Percentiles rank a stretch among this genome's conserved stretches.
Conservation (phyloP, 306 rosid genomes). For the Vigna radiata region DNA sequence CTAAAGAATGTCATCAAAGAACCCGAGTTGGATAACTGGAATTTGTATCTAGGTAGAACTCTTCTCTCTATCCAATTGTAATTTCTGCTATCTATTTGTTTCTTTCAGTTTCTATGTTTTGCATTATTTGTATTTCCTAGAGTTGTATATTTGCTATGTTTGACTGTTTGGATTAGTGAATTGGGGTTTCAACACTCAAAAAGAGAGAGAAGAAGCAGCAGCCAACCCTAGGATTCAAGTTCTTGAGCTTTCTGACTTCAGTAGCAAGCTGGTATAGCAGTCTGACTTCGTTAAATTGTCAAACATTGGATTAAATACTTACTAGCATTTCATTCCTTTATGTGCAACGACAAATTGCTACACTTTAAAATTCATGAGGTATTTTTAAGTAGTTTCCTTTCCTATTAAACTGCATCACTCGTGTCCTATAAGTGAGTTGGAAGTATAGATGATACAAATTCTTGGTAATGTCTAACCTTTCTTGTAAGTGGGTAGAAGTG, state of each 20-base stretch:
- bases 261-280: constrained; percentile 67
- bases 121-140: constrained; percentile 2
- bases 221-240: constrained; percentile 67
- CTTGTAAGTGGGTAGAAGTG: neutral
- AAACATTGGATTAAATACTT: constrained; percentile 20
- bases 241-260: constrained; percentile 72
- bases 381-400: too few species aligned
- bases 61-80: constrained; percentile 15
- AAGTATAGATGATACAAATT: too few species aligned
- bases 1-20: constrained; percentile 87
- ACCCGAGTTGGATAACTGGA: constrained; percentile 85
- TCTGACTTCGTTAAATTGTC: neutral
- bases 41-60: constrained; percentile 74
- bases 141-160: constrained; percentile 31
- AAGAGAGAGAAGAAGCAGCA: constrained; percentile 87
- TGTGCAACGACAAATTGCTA: constrained; percentile 10
- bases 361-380: neutral
- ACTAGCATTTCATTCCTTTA: constrained; percentile 28
- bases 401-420: too few species aligned
- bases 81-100: neutral
- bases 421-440: too few species aligned
- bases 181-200: constrained; percentile 90
- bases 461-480: too few species aligned
- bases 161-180: constrained; percentile 54
- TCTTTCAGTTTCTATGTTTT: constrained; percentile 11